Evolutionary conservation across 2,329 filamentous ascomycete species (phyloP), one percentile per base, ranked within the genome.

Genomic region (Diaporthe sp.): DNA sequence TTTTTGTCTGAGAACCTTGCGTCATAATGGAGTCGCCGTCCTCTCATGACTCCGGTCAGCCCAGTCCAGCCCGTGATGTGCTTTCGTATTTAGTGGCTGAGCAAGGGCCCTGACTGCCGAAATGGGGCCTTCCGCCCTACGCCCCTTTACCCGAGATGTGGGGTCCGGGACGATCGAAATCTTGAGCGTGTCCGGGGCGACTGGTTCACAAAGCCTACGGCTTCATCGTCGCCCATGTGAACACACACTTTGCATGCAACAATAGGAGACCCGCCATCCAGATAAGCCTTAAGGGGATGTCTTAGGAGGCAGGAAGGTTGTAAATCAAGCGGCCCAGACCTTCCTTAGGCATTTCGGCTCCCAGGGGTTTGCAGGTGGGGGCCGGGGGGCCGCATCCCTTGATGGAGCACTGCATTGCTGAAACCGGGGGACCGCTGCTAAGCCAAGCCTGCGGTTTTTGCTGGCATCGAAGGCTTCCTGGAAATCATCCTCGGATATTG

Each of bases 71-170:
- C 65, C 46, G 49, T 42, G 49, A 69, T 69, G 65, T 55, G 65
- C 65, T 72, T 73, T 65, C 71, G 58, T 73, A 49, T 61, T 73
- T 49, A 55, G 71, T 65, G 71, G 71, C 71, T 73, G 58, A 73
- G 71, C 17, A 51, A 49, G 46, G 53, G 37, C 71, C 71, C 71
- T 61, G 61, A 39, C 58, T 73, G 46, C 46, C 71, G 58, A n/a
- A 59, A 73, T 73, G 71, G 59, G 58, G 71, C 68, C 34, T 55
- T 65, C 34, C 46, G 65, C 65, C 65, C 34, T 69, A 69, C 49
- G 65, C 65, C 65, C 65, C 65, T 69, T 69, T 69, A 55, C 65
- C 65, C 65, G 65, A 69, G 65, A 69, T 69, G 65, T 69, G 65
- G 65, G 39, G 13, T 34, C 39, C 58, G 44, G 55, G 71, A 25